Evolutionary conservation across 805 yeast genomes (phyloP), one percentile per base, ranked within the genome.

Genomic region (Nakazawaea pomicola): DNA sequence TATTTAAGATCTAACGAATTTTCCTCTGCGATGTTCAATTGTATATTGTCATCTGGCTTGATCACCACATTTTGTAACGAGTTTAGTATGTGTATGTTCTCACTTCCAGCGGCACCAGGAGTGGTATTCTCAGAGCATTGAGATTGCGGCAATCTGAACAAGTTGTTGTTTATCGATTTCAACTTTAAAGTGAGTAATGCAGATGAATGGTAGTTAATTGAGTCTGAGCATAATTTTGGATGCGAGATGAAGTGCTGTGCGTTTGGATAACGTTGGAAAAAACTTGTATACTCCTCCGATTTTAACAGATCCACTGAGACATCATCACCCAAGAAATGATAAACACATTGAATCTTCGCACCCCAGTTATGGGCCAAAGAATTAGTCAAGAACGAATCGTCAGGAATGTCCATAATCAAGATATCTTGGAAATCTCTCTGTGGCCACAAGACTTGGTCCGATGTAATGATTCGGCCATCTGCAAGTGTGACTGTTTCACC

Each of bases 161-260:
- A 53, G 4, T 62, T 58, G 4, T 62, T 60, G 49, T 76, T 70
- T 6, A 83, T 48, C 3, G 76, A 60, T 49, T 77, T 80, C 55
- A 85, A 66, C 52, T 79, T 80, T 45, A 84, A 55, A 2, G 74
- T 61, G 15, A 72, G 64, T 1, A 64, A 49, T 0, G 83, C 78
- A 4, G 84, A 69, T 0, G 80, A 71, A 23, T 65, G 69, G 56
- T 78, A 80, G 5, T 76, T 69, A 12, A 88, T 57, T 0, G 75
- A 65, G 54, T 90, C 74, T 15, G 86, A 77, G 10, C 81, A 67
- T 38, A 83, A 65, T 12, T 62, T 57, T 4, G 80, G 69, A 59
- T 91, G 97, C n/a, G 93, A 80, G 4, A 91, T 67, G 38, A 79
- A 66, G 57, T 88, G 95, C 38, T 66, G 54, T 21, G 78, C 66